These are phyloP conservation scores for Plectranthus barbatus DNA, from an alignment of 257 asterid species.

Conservation along the genomic window DNA sequence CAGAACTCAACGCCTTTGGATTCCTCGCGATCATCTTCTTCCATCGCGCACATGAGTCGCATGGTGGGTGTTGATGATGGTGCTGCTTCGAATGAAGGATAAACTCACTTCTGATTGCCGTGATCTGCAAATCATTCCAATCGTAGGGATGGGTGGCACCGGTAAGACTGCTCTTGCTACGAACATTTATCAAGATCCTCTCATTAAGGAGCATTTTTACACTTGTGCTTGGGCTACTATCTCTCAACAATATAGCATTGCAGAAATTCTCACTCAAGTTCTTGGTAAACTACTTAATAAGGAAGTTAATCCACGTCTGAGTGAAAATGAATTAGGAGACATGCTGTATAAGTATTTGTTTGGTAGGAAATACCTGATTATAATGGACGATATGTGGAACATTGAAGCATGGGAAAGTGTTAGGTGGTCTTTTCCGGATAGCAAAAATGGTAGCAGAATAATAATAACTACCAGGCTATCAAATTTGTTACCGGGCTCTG, in stretches of 20 bases:
- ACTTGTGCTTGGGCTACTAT: neutral
- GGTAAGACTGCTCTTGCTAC: too few relatives aligned
- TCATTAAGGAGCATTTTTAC: too few relatives aligned
- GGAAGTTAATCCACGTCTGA: neutral
- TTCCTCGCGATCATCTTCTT: neutral
- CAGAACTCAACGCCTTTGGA: too few relatives aligned
- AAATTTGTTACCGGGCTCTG: neutral
- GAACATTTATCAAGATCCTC: too few relatives aligned
- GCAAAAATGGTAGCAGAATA: too few relatives aligned
- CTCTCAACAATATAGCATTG: neutral
- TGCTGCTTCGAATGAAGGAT: too few relatives aligned
- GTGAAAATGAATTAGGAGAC: neutral
- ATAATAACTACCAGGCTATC: neutral
- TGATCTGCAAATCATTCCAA: neutral
- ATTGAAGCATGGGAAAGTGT: too few relatives aligned
- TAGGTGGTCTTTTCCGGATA: neutral
- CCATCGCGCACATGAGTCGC: too few relatives aligned
- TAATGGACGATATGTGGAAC: too few relatives aligned
- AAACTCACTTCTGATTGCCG: neutral
- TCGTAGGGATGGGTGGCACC: neutral
- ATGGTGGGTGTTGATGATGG: neutral
- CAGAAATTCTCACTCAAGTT: neutral
- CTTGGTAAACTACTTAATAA: neutral
- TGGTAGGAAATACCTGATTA: too few relatives aligned
- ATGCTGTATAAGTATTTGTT: neutral